These are phyloP conservation scores for Silybum marianum DNA, from an alignment of 129 eudicot genomes.

Conservation along the genomic window DNA sequence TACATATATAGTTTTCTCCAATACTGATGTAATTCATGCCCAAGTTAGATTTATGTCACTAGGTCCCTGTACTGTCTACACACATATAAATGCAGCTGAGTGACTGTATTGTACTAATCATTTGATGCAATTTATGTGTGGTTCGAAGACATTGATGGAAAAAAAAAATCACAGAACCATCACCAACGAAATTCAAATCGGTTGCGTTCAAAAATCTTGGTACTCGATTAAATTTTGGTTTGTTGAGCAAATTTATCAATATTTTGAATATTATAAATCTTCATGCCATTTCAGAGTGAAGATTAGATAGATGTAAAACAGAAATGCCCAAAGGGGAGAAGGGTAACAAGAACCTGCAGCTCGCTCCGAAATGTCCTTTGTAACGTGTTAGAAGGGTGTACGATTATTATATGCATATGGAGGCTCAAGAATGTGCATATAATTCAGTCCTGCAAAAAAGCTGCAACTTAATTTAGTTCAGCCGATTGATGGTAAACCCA, in stretches of 20 bases:
- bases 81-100: background rate
- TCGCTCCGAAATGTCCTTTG: no score
- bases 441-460: conserved; percentile 90
- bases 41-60: background rate
- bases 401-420: conserved; percentile 78
- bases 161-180: background rate
- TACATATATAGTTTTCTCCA: background rate
- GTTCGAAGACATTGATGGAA: background rate
- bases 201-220: background rate
- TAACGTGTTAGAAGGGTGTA: conserved; percentile 38
- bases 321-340: background rate
- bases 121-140: background rate
- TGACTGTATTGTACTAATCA: background rate
- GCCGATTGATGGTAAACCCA: background rate
- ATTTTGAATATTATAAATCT: background rate
- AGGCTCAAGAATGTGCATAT: conserved; percentile 74
- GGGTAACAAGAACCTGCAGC: no score
- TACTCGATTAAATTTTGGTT: background rate
- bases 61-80: background rate
- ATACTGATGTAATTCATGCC: background rate
- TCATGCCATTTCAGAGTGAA: background rate
- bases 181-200: no score
- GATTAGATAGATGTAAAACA: no score
- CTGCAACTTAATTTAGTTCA: conserved; percentile 6
- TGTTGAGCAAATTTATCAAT: background rate